Base-by-base conservation (phyloP, 805 yeast species). In the Teunomyces cretensis region DNA sequence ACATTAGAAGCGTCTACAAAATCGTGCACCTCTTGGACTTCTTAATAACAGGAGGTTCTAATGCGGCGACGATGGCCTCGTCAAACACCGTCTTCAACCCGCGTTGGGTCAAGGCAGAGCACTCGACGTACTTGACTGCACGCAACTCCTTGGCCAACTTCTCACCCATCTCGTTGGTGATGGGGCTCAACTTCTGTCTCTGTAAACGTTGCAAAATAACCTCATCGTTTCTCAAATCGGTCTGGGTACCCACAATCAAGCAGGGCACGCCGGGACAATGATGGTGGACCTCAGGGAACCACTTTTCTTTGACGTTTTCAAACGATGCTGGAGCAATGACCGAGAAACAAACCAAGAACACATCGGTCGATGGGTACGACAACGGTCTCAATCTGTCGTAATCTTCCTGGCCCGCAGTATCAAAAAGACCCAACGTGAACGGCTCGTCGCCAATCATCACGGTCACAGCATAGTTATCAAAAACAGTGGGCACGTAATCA, bases 261-360 rank as follows among this genome's bases (percentile, higher is more conserved):
- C 97, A 92, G 16, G 98, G 97, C 39, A 91, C 97, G 49, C 96
- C 97, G n/a, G 96, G 96, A 62, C 98, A 95, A 70, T 92, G 97
- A 66, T 91, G 97, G 56, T 76, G 79, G 50, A 94, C 96, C 68
- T 92, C 99, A 26, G 98, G 98, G 73, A 91, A 86, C 99, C 99
- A 92, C 72, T 92, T 92, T 72, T 94, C 98, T 66, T 88, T 87
- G 43, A 94, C 98, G 72, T 92, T 92, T 70, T 94, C 98, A 67
- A 92, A 94, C 15, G 96, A 85, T 30, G 99, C 95, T 28, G 98
- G 99, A 11, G 96, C 90, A 55, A 95, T 91, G 48, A 94, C 97
- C 30, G 96, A 86, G 71, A 94, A 92, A 71, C 99, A 94, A 47
- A 92, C 96, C 56, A 92, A 76, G 64, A 92, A 92, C 38, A 92